These are phyloP conservation scores for Fusarium coicis DNA, from an alignment of 2,329 filamentous ascomycete species.

Conservation along the genomic window DNA sequence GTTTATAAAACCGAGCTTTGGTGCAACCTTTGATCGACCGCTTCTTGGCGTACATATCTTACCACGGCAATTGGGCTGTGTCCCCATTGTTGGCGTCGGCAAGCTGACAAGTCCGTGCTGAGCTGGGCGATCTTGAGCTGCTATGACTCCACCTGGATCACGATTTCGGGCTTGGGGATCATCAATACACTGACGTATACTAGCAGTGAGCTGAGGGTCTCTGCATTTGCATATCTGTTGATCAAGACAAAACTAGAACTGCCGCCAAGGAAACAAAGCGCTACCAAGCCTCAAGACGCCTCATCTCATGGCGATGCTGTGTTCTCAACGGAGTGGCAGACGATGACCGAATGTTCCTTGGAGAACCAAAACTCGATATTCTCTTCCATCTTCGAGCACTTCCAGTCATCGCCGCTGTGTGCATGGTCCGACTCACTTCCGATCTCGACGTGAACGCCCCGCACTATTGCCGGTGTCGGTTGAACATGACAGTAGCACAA, in stretches of 20 bases:
- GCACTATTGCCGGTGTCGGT: background rate
- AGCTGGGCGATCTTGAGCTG: background rate
- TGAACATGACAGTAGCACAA: background rate
- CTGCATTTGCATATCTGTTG: background rate
- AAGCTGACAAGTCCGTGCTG: conserved; percentile 6
- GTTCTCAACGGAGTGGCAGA: background rate
- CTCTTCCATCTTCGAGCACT: background rate
- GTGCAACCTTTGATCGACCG: background rate
- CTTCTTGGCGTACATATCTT: conserved; percentile 9
- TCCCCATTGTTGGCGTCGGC: background rate
- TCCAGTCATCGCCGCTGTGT: background rate
- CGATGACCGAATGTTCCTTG: background rate
- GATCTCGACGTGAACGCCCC: background rate
- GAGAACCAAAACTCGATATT: conserved; percentile 20
- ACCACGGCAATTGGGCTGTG: background rate
- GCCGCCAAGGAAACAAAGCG: background rate
- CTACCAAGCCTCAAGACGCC: too few relatives aligned
- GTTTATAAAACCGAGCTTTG: conserved; percentile 4
- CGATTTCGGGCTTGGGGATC: background rate
- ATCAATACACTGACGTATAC: background rate
- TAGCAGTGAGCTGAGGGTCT: background rate
- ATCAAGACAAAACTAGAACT: background rate
- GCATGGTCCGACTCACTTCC: background rate
- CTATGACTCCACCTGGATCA: background rate
- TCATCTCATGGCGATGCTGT: too few relatives aligned